Conservation (phyloP, 441 rosid species). For the Hura crepitans region DNA sequence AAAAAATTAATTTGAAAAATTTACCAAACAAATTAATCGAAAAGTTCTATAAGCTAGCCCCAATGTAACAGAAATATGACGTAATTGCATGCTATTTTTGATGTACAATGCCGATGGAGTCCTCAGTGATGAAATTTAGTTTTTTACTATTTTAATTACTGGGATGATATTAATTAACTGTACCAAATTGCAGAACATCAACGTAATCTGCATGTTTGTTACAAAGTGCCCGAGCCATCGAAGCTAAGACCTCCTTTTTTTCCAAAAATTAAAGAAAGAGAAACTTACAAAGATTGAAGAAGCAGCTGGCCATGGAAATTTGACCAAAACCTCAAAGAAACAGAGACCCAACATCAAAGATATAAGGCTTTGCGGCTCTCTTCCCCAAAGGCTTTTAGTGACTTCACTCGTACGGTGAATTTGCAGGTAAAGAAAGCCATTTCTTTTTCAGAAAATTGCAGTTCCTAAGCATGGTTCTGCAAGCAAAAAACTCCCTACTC, state of each 20-base stretch:
- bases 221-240: not conserved
- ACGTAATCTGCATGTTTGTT: conserved; percentile 3
- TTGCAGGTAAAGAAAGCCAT: conserved; percentile 10
- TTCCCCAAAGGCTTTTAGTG: conserved; percentile 13
- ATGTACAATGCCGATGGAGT: not conserved
- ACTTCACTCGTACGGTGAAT: conserved; percentile 6
- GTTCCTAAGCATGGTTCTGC: conserved; percentile 9
- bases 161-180: not conserved
- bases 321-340: not conserved
- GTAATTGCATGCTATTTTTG: not conserved
- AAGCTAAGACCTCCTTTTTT: not conserved
- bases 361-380: conserved; percentile 16
- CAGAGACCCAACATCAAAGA: conserved; percentile 5
- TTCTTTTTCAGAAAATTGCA: conserved; percentile 9
- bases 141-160: not conserved
- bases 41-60: not conserved
- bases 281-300: too few relatives aligned
- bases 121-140: not conserved
- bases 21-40: too few relatives aligned
- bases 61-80: too few relatives aligned
- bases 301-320: not conserved
- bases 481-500: conserved; percentile 14
- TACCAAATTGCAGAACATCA: conserved; percentile 1
- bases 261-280: not conserved
- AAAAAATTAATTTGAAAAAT: too few relatives aligned